Evolutionary conservation across 2,329 filamentous ascomycete species (phyloP).

Genomic region (Fusarium chlamydosporum): DNA sequence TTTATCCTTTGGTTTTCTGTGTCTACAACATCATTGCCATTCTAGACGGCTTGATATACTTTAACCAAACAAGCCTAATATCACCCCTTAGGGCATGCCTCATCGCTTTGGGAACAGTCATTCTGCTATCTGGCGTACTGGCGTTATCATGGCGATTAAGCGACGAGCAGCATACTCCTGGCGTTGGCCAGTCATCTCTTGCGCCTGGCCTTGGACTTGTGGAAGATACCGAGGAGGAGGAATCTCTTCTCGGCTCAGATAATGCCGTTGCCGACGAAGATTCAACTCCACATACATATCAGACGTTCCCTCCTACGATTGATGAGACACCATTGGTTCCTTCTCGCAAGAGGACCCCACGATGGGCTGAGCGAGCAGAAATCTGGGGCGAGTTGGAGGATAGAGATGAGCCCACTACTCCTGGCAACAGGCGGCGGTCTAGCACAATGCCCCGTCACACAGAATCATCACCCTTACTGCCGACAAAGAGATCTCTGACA

Average conservation of each 20-base stretch:
- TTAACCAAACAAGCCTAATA: slow-evolving; percentile 87
- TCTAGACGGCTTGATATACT: slow-evolving; percentile 96
- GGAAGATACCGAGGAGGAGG: slow-evolving; percentile 74
- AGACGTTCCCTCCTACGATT: slow-evolving; percentile 63
- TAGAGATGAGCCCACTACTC: slow-evolving; percentile 65
- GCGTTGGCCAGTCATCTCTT: slow-evolving; percentile 75
- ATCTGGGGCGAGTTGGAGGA: slow-evolving; percentile 93
- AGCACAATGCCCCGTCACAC: slow-evolving; percentile 62
- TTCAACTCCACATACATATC: slow-evolving; percentile 56
- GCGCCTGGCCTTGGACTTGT: slow-evolving; percentile 87
- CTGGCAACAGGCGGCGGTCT: slow-evolving; percentile 61
- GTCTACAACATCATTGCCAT: slow-evolving; percentile 99
- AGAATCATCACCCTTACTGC: slow-evolving; percentile 60
- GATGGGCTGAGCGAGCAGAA: slow-evolving; percentile 78
- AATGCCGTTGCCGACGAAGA: slow-evolving; percentile 60
- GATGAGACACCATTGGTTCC: slow-evolving; percentile 59
- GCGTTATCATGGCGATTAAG: slow-evolving; percentile 94
- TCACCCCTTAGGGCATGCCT: slow-evolving; percentile 81
- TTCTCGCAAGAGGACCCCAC: slow-evolving; percentile 63
- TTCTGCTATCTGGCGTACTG: slow-evolving; percentile 88
- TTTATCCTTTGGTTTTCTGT: slow-evolving; percentile 98
- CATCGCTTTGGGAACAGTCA: slow-evolving; percentile 87
- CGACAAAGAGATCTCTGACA: slow-evolving; percentile 53
- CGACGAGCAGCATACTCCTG: slow-evolving; percentile 76
- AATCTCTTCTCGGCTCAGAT: slow-evolving; percentile 66